Evolutionary conservation across 2,329 filamentous ascomycete genomes (phyloP), one percentile per base, ranked within the genome.

Genomic region (Chaetomium olivaceum): DNA sequence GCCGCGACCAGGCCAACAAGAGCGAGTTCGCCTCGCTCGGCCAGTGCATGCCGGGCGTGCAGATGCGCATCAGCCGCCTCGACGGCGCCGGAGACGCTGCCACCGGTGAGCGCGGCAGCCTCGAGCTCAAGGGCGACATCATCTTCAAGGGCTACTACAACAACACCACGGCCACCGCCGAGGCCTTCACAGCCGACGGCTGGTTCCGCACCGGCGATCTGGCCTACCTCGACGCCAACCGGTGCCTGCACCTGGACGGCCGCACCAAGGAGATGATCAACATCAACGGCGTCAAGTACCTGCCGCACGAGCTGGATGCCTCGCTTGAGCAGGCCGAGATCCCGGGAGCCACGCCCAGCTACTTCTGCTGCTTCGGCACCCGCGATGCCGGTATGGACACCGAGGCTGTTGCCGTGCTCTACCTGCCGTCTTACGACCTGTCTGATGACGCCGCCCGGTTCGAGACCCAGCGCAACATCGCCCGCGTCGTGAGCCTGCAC

Each of bases 101-200:
- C 9, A 23, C 64, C 7, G 73, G 73, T 31, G 70, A 75, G n/a
- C 73, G 79, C 6, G 87, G 88, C 1, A 82, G 88, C 72, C 78
- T 90, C 19, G 86, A 85, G 80, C 77, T 89, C 0, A 80, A 80
- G 4, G 86, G 82, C 1, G 81, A 82, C 0, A 86, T 87, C 54
- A 79, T 91, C 9, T 90, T 90, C 79, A 82, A 84, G 63, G 82
- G 83, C 2, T 91, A 91, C 72, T 89, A 85, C 82, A 79, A 80
- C 57, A 87, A 88, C 60, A 78, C 80, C 0, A 77, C 81, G 55
- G 87, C 85, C 1, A 91, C 88, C 0, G 73, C 70, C 16, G 82
- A 86, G 33, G 84, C 84, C 0, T 80, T 89, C 61, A 87, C 83
- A 0, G 76, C 81, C 0, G 77, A 81, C 67, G 76, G 77, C 1